A percentile compares a stretch with the other conserved stretches of the same genome.
Conservation (phyloP, 2,329 filamentous ascomycete genomes). For the Botrytis aclada region DNA sequence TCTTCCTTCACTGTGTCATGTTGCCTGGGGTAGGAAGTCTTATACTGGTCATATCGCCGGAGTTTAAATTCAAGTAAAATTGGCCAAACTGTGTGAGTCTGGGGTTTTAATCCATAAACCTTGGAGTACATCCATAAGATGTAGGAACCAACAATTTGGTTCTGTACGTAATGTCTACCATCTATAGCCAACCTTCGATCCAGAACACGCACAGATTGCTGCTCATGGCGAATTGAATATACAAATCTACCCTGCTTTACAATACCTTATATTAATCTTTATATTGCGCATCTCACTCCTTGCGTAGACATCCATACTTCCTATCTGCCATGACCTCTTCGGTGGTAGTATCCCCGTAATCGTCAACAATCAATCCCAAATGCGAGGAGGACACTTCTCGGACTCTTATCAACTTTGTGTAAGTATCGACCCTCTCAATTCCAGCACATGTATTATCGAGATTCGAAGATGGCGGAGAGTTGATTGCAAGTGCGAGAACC, state of each 20-base stretch:
- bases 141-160: too few species aligned
- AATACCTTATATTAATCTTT: neutral
- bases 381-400: neutral
- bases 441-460: neutral
- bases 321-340: neutral
- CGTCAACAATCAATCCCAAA: neutral
- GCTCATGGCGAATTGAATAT: too few species aligned
- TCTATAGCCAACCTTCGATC: too few species aligned
- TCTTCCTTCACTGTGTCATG: neutral
- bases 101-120: neutral
- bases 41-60: neutral
- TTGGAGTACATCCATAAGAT: too few species aligned
- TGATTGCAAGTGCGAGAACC: neutral
- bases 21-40: neutral
- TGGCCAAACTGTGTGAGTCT: neutral
- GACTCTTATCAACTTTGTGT: neutral
- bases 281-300: neutral
- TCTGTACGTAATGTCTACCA: too few species aligned
- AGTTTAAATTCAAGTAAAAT: neutral
- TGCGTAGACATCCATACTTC: neutral
- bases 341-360: neutral
- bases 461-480: neutral
- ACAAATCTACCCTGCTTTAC: neutral
- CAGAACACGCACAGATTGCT: too few species aligned
- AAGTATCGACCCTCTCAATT: neutral